phyloP scores from a whole-genome alignment of 192 early-diverging fungal genomes.

The Coemansia sp. region DNA sequence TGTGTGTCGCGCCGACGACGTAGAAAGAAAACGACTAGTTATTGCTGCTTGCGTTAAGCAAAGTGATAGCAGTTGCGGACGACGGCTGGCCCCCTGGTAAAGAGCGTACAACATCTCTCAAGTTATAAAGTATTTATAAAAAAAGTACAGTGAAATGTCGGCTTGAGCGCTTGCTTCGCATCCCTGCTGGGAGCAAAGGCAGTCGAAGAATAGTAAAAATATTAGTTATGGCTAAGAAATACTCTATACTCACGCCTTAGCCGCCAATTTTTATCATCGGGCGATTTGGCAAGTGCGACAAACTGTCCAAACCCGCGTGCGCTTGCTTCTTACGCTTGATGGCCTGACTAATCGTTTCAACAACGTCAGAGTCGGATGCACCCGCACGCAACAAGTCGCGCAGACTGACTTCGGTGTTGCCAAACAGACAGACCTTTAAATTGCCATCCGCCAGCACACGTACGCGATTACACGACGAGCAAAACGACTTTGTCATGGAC shows the following conservation, averaged over 20 bases:
- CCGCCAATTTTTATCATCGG: slow-evolving; percentile 98
- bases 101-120: not conserved
- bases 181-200: not conserved
- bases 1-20: not conserved
- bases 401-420: slow-evolving; percentile 86
- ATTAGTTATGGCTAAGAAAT: slow-evolving; percentile 5
- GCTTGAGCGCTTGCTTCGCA: not conserved
- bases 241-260: slow-evolving; percentile 32
- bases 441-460: slow-evolving; percentile 94
- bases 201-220: not conserved
- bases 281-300: slow-evolving; percentile 83
- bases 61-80: not conserved
- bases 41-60: not conserved
- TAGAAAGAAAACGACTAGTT: not conserved
- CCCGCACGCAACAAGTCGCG: slow-evolving; percentile 76
- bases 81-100: not conserved
- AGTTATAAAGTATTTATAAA: not conserved
- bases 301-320: slow-evolving; percentile 91
- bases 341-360: slow-evolving; percentile 74
- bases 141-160: not conserved
- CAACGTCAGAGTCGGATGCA: slow-evolving; percentile 66
- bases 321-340: slow-evolving; percentile 89
- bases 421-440: slow-evolving; percentile 94
- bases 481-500: slow-evolving; percentile 98
- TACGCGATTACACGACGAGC: slow-evolving; percentile 91